A percentile compares a stretch with the other conserved stretches of the same genome.
Evolutionary conservation across 352 stramenopile species (phyloP).

Genomic region (Pythium sukuiense): DNA sequence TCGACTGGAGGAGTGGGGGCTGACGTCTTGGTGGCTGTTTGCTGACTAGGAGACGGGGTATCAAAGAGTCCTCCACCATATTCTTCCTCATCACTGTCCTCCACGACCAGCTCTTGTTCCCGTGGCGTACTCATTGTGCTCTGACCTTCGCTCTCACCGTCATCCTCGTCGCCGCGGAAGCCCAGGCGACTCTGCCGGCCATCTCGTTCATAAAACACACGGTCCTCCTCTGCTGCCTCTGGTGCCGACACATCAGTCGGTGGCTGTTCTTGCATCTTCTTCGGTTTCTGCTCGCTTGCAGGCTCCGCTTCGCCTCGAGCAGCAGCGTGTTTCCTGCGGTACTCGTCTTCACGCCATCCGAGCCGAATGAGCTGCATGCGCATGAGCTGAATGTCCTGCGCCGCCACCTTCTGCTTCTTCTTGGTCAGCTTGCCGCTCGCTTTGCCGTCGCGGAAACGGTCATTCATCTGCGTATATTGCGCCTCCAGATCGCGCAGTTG

Average conservation of each 20-base stretch:
- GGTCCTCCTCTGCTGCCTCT: not conserved
- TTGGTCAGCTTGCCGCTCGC: constrained; percentile 53
- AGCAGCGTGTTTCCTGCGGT: constrained; percentile 35
- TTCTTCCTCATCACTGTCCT: constrained; percentile 21
- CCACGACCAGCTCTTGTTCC: not conserved
- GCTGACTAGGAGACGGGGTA: constrained; percentile 22
- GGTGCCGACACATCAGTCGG: not conserved
- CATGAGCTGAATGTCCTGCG: constrained; percentile 28
- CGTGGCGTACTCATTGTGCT: not conserved
- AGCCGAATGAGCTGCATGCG: constrained; percentile 26
- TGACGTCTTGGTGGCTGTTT: constrained; percentile 31
- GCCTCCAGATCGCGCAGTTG: constrained; percentile 49
- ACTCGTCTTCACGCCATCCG: constrained; percentile 33
- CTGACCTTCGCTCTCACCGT: not conserved
- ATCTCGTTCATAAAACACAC: constrained; percentile 20
- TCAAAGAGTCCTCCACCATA: constrained; percentile 28
- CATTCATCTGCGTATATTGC: constrained; percentile 42
- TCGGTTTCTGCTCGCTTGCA: constrained; percentile 21
- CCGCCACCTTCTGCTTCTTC: constrained; percentile 51
- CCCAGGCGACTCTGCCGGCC: constrained; percentile 21
- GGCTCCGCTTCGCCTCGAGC: constrained; percentile 1
- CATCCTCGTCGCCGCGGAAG: constrained; percentile 16
- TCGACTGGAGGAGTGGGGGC: constrained; percentile 13
- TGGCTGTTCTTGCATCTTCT: constrained; percentile 4
- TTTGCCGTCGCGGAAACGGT: constrained; percentile 30